Base-by-base conservation (phyloP, 2,329 filamentous ascomycete species). In the Gyromitra esculenta region DNA sequence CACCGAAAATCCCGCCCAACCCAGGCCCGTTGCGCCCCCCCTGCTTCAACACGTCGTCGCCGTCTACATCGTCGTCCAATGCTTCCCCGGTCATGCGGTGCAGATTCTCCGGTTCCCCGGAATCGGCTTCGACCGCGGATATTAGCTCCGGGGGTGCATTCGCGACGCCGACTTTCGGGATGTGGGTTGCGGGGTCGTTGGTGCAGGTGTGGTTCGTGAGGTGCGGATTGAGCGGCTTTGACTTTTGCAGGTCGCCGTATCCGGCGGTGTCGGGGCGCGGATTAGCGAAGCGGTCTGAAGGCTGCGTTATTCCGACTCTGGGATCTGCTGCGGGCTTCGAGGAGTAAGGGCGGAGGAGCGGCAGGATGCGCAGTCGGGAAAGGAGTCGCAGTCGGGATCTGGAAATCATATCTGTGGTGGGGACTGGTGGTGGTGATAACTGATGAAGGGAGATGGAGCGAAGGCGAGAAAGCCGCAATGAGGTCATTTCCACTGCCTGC, bases 1-100 rank as follows among this genome's bases (percentile, higher is more conserved):
- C 69, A 31, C 64, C 75, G 37, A 77, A 75, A 50, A 69, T 71
- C 39, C 77, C 74, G 8, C 75, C 77, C 8, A 75, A 63, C 0
- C 70, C 66, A 15, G 41, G 65, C 11, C 21, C 45, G 45, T 70
- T 70, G 18, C 35, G 8, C 8, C 48, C 48, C 15, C 25, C 37
- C 13, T n/a, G 70, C 31, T 31, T 31, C 57, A 43, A 21, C 31
- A 52, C 7, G 15, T 60, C 52, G 2, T 21, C 25, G 8, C 31
- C 31, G 5, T 59, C 52, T 6, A n/a, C 18, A 3, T 39, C 15
- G n/a, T 39, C 18, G 57, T 13, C 37, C 15, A 56, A 18, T 21
- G 5, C 5, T 37, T 60, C 57, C 15, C 57, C 57, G 15, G 57
- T 25, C 57, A 60, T 60, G 2, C n/a, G 1, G n/a, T 41, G 57